Percentiles rank a stretch among this genome's conserved stretches.
phyloP scores from a whole-genome alignment of 176 grass and related monocot species.

The Avena insularis region DNA sequence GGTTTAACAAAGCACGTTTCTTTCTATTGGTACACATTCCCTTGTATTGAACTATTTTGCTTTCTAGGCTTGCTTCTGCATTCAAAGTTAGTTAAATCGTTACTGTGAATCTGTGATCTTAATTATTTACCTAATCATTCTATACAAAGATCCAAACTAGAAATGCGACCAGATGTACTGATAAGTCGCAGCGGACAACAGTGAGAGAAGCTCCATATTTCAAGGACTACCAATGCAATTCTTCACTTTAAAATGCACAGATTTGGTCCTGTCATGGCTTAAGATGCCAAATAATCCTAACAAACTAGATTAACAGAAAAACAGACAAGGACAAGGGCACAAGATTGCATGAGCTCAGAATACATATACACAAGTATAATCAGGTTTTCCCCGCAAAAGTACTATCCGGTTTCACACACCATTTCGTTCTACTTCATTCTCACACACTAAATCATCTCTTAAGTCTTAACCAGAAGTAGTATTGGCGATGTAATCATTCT shows the following conservation, averaged over 20 bases:
- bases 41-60: background rate
- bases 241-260: background rate
- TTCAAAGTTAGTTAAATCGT: background rate
- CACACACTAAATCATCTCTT: slow-evolving; percentile 3
- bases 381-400: background rate
- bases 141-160: background rate
- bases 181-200: background rate
- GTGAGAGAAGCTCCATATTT: background rate
- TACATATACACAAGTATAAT: background rate
- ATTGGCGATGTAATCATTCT: background rate
- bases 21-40: background rate
- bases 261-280: background rate
- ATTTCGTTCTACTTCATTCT: background rate
- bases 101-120: background rate
- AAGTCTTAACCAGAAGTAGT: background rate
- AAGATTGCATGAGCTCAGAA: background rate
- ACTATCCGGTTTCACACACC: background rate
- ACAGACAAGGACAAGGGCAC: background rate
- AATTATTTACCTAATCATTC: background rate
- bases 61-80: background rate
- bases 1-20: background rate
- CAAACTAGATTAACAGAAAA: slow-evolving; percentile 3
- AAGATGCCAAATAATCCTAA: slow-evolving; percentile 10
- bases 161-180: background rate
- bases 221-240: background rate